Conservation (phyloP, 1,284 basidiomycete species). For the Wolfiporia cocos region DNA sequence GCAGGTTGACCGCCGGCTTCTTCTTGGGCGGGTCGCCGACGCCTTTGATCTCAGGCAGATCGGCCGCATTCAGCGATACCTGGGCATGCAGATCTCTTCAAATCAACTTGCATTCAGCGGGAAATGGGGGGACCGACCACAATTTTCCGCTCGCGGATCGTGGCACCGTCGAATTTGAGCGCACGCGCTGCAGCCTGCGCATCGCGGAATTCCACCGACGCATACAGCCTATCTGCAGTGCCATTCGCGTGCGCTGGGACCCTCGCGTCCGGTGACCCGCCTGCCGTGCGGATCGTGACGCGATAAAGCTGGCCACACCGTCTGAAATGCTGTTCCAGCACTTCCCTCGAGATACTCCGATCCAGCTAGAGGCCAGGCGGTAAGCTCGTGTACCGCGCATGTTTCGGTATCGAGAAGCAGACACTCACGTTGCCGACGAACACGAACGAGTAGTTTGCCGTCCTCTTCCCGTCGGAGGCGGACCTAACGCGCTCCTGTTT, state of each 20-base stretch:
- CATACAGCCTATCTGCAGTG: constrained; percentile 40
- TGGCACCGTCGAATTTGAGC: constrained; percentile 35
- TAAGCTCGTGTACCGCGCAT: constrained; percentile 2
- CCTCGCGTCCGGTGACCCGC: constrained; percentile 22
- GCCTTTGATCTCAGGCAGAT: constrained; percentile 54
- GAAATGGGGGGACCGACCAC: too few species aligned
- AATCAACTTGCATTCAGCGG: too few species aligned
- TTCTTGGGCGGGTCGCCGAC: too few species aligned
- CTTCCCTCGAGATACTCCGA: constrained; percentile 28
- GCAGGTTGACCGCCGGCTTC: too few species aligned
- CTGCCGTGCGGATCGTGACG: constrained; percentile 39
- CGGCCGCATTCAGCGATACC: constrained; percentile 36
- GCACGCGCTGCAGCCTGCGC: constrained; percentile 32
- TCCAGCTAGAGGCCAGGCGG: constrained; percentile 19
- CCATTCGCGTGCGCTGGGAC: constrained; percentile 5
- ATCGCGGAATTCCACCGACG: constrained; percentile 39
- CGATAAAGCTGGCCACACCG: constrained; percentile 36
- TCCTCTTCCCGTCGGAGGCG: constrained; percentile 1
- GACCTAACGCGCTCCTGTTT: constrained; percentile 13
- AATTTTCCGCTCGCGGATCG: too few species aligned
- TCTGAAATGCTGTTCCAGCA: constrained; percentile 33
- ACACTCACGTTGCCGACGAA: constrained; percentile 57
- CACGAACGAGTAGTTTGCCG: constrained; percentile 29
- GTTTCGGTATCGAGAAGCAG: neutral
- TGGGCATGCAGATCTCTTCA: too few species aligned